A percentile compares a stretch with the other conserved stretches of the same genome.
Conservation (phyloP, 1,284 basidiomycete genomes). For the Fomitopsis schrenkii region DNA sequence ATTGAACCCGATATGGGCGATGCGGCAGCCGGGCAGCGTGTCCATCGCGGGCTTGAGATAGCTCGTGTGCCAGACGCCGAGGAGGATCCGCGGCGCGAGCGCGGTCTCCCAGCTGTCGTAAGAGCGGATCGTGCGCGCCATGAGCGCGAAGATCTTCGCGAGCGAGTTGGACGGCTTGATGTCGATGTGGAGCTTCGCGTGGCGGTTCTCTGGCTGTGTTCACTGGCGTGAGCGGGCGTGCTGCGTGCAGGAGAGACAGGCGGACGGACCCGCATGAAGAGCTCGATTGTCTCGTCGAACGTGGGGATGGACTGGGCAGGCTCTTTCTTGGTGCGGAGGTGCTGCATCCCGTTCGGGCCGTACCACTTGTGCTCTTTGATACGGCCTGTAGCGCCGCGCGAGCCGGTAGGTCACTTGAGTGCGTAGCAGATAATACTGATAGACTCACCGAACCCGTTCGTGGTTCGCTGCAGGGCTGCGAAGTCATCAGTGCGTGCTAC, state of each 20-base stretch:
- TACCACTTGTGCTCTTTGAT: constrained; percentile 72
- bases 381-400: constrained; percentile 39
- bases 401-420: not conserved
- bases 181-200: constrained; percentile 89
- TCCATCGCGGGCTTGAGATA: constrained; percentile 78
- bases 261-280: constrained; percentile 69
- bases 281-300: constrained; percentile 76
- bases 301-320: constrained; percentile 87
- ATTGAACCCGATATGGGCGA: constrained; percentile 83
- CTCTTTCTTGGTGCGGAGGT: constrained; percentile 77
- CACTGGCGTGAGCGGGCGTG: not conserved
- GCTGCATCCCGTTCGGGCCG: constrained; percentile 73
- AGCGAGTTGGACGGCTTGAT: constrained; percentile 95
- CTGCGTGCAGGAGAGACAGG: not conserved
- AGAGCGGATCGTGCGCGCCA: constrained; percentile 70
- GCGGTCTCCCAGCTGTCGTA: constrained; percentile 75
- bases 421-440: not conserved
- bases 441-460: constrained; percentile 54
- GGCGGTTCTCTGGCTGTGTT: constrained; percentile 73
- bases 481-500: constrained; percentile 4
- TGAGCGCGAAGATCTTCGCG: constrained; percentile 81
- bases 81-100: constrained; percentile 84
- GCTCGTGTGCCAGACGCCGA: constrained; percentile 91
- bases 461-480: constrained; percentile 65
- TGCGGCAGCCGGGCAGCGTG: constrained; percentile 77